Conservation (phyloP, 805 yeast species). For the Nakazawaea sp. region DNA sequence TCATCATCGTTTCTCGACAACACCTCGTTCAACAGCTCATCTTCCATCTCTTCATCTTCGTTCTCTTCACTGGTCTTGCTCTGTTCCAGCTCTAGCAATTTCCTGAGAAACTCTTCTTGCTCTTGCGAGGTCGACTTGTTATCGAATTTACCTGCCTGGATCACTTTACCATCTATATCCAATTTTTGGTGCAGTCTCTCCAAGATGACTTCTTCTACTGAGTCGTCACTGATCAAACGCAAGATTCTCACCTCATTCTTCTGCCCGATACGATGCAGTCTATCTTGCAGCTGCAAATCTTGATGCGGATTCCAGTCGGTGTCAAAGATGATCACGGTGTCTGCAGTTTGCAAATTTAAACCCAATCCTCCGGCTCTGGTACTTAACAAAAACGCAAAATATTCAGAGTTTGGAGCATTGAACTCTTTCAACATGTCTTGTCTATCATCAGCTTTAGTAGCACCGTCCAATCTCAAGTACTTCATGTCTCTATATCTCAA, state of each 20-base stretch:
- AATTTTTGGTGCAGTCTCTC: conserved; percentile 79
- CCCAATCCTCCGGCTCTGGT: conserved; percentile 92
- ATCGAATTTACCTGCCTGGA: conserved; percentile 88
- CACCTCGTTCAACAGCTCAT: conserved; percentile 65
- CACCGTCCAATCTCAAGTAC: conserved; percentile 75
- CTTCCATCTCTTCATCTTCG: conserved; percentile 54
- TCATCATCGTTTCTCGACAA: conserved; percentile 66
- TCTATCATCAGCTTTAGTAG: conserved; percentile 81
- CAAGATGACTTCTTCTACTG: conserved; percentile 77
- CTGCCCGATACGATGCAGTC: conserved; percentile 88
- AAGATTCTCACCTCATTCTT: conserved; percentile 81
- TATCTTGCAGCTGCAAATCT: conserved; percentile 85
- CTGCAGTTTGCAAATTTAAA: conserved; percentile 80
- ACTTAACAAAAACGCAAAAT: conserved; percentile 70
- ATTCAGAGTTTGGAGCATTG: conserved; percentile 71
- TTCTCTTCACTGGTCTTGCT: conserved; percentile 32
- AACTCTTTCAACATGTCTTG: conserved; percentile 65
- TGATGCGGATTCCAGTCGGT: conserved; percentile 93
- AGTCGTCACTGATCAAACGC: conserved; percentile 72
- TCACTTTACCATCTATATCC: conserved; percentile 84
- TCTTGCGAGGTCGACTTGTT: conserved; percentile 83
- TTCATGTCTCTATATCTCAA: conserved; percentile 59
- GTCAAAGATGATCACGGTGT: conserved; percentile 79
- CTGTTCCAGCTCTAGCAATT: conserved; percentile 65
- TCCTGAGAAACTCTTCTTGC: conserved; percentile 72